Percentiles rank a stretch among this genome's conserved stretches.
phyloP scores from a whole-genome alignment of 1,284 basidiomycete species.

The Marasmius fiardii region DNA sequence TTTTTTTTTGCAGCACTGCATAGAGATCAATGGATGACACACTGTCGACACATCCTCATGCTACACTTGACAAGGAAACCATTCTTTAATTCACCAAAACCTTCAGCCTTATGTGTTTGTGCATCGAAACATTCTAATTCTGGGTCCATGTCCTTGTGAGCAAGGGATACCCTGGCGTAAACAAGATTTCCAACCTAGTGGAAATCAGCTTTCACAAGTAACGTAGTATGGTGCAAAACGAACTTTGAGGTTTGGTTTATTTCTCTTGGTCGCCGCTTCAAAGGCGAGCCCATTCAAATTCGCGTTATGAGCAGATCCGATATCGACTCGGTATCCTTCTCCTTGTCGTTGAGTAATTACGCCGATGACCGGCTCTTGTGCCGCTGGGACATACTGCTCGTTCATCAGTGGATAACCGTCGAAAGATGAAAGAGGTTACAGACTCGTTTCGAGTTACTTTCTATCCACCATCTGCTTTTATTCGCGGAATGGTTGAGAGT shows the following conservation, averaged over 20 bases:
- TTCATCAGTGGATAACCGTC: slow-evolving; percentile 6
- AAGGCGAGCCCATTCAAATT: slow-evolving; percentile 80
- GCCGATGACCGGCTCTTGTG: slow-evolving; percentile 80
- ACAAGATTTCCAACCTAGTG: slow-evolving; percentile 74
- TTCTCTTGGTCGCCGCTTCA: slow-evolving; percentile 83
- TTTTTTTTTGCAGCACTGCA: background rate
- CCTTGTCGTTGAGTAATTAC: slow-evolving; percentile 66
- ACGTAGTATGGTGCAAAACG: slow-evolving; percentile 4
- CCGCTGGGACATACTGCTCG: slow-evolving; percentile 75
- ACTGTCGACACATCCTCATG: slow-evolving; percentile 77
- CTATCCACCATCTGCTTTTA: slow-evolving; percentile 78
- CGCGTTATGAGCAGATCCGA: slow-evolving; percentile 76
- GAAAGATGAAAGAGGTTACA: slow-evolving; percentile 22
- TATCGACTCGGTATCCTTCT: slow-evolving; percentile 82
- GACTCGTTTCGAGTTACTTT: slow-evolving; percentile 72
- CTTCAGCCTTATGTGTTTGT: slow-evolving; percentile 78
- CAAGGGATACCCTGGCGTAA: slow-evolving; percentile 81
- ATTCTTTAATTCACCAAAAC: slow-evolving; percentile 79
- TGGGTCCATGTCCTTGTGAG: slow-evolving; percentile 88
- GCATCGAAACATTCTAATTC: slow-evolving; percentile 88
- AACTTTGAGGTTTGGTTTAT: slow-evolving; percentile 81
- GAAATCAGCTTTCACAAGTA: background rate
- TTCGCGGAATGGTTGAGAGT: slow-evolving; percentile 66
- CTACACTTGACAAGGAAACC: slow-evolving; percentile 77
- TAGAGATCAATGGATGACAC: slow-evolving; percentile 27